phyloP scores from a whole-genome alignment of 78 protist species.

The Pirum gemmata region DNA sequence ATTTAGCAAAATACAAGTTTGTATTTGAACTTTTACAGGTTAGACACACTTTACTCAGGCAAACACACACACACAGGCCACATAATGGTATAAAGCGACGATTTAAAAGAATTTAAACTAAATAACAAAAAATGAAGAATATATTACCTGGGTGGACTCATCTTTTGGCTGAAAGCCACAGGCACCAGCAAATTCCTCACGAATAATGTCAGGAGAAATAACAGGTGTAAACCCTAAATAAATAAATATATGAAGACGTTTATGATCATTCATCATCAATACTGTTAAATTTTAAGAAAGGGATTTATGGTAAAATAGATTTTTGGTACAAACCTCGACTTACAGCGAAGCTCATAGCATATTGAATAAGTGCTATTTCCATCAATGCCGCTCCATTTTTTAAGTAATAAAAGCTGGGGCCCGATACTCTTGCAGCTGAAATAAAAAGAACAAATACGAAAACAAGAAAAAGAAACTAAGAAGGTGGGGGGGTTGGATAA shows the following conservation, averaged over 20 bases:
- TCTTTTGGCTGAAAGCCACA: constrained; percentile 38
- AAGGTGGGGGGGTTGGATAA: no score
- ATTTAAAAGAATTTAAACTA: neutral
- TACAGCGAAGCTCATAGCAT: constrained; percentile 20
- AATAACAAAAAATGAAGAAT: neutral
- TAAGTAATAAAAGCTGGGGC: constrained; percentile 35
- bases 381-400: constrained; percentile 46
- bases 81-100: neutral
- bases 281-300: no score
- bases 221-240: neutral
- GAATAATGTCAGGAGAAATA: constrained; percentile 38
- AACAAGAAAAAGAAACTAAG: no score
- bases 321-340: no score
- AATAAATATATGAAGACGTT: no score
- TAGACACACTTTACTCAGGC: neutral
- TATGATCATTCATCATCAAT: no score
- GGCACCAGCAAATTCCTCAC: constrained; percentile 3
- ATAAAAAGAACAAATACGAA: no score
- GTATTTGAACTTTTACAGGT: no score
- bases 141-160: constrained; percentile 30
- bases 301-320: no score
- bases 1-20: neutral
- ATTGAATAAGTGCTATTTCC: constrained; percentile 49
- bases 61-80: neutral
- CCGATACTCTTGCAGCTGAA: constrained; percentile 31